Conservation (phyloP, 2,329 filamentous ascomycete genomes). For the Aspergillus felis region DNA sequence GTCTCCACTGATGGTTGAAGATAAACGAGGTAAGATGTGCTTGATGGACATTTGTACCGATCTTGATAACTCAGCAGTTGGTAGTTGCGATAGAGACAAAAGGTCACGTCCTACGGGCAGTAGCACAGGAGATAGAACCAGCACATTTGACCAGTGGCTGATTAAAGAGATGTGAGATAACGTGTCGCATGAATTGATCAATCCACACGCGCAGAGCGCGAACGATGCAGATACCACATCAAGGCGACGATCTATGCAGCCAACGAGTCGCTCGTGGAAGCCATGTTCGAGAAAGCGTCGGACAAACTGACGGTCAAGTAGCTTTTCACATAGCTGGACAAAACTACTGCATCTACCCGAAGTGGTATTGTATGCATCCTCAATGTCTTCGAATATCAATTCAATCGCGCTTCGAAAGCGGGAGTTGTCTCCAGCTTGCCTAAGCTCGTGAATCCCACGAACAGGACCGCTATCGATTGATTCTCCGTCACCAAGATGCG, state of each 20-base stretch:
- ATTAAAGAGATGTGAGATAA: slow-evolving; percentile 26
- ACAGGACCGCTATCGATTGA: slow-evolving; percentile 43
- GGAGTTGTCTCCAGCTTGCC: slow-evolving; percentile 55
- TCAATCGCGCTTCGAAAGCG: slow-evolving; percentile 55
- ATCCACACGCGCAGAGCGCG: slow-evolving; percentile 28
- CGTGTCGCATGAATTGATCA: slow-evolving; percentile 26
- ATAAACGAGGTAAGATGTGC: slow-evolving; percentile 19
- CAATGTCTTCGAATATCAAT: slow-evolving; percentile 57
- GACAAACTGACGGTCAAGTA: slow-evolving; percentile 41
- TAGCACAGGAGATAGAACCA: slow-evolving; percentile 24
- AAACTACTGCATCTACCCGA: slow-evolving; percentile 52
- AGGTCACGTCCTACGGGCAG: slow-evolving; percentile 29
- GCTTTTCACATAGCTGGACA: slow-evolving; percentile 52
- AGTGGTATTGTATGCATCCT: slow-evolving; percentile 42
- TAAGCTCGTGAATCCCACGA: slow-evolving; percentile 59
- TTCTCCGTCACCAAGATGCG: slow-evolving; percentile 44
- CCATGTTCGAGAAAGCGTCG: slow-evolving; percentile 67
- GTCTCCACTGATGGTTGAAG: slow-evolving; percentile 23
- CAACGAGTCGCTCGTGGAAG: slow-evolving; percentile 65
- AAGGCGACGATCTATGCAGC: slow-evolving; percentile 55
- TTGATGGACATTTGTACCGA: slow-evolving; percentile 27
- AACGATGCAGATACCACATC: slow-evolving; percentile 45
- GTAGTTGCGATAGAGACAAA: slow-evolving; percentile 17
- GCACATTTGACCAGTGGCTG: slow-evolving; percentile 29
- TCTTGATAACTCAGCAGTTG: slow-evolving; percentile 26